A percentile compares a stretch with the other conserved stretches of the same genome.
Conservation (phyloP, 2,329 filamentous ascomycete genomes). For the Emydomyces testavorans region DNA sequence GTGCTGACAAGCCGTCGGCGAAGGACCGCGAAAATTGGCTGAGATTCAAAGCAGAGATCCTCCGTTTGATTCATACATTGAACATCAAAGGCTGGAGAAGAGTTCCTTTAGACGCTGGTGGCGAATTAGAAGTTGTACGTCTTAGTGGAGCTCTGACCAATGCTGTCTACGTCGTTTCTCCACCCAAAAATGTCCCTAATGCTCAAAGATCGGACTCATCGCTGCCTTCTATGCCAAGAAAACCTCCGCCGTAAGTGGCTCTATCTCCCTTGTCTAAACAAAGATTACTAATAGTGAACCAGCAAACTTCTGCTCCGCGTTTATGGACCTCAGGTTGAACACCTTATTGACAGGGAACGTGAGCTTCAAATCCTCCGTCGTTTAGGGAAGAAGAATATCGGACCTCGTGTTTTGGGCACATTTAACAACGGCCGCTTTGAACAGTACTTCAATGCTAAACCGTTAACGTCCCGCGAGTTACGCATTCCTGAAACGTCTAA, state of each 20-base stretch:
- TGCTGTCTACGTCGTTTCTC: slow-evolving; percentile 86
- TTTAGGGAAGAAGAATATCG: slow-evolving; percentile 82
- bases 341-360: slow-evolving; percentile 85
- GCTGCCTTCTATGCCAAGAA: slow-evolving; percentile 31
- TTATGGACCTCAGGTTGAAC: slow-evolving; percentile 89
- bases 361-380: slow-evolving; percentile 78
- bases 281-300: slow-evolving; percentile 7
- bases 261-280: not conserved
- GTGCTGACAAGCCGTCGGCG: slow-evolving; percentile 39
- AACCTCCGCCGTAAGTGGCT: slow-evolving; percentile 42
- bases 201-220: slow-evolving; percentile 31
- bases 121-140: slow-evolving; percentile 37
- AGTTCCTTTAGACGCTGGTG: slow-evolving; percentile 46
- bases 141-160: slow-evolving; percentile 87
- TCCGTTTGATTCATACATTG: slow-evolving; percentile 78
- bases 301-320: slow-evolving; percentile 77
- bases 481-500: slow-evolving; percentile 71
- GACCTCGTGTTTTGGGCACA: slow-evolving; percentile 77
- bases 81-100: slow-evolving; percentile 83
- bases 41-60: slow-evolving; percentile 83
- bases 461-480: slow-evolving; percentile 65
- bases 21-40: slow-evolving; percentile 70
- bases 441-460: slow-evolving; percentile 76
- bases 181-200: slow-evolving; percentile 52
- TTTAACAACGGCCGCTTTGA: slow-evolving; percentile 94